Percentiles rank a stretch among this genome's conserved stretches.
These are phyloP conservation scores for Fraxinus velutina DNA, from an alignment of 305 asterid genomes.

Conservation along the genomic window DNA sequence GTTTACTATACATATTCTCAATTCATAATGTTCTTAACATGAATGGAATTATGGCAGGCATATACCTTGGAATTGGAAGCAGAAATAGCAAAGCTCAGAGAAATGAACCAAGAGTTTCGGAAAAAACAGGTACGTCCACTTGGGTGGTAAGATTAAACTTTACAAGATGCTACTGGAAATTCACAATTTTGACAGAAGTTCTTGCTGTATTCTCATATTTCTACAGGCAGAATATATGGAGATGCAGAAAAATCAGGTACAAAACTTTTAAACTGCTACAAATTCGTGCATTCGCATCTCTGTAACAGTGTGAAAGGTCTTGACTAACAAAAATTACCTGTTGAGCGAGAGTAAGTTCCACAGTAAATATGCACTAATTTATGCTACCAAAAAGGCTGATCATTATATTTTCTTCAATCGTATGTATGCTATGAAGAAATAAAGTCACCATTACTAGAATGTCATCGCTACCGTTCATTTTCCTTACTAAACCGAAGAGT, in stretches of 20 bases:
- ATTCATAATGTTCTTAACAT: constrained; percentile 9
- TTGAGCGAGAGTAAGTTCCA: background rate
- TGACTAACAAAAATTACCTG: background rate
- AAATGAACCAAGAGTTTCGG: constrained; percentile 63
- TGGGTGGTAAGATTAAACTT: constrained; percentile 6
- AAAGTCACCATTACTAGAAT: background rate
- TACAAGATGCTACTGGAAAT: background rate
- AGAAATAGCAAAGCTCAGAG: constrained; percentile 77
- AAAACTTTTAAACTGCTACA: background rate
- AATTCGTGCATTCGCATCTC: constrained; percentile 9
- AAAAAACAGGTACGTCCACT: constrained; percentile 58
- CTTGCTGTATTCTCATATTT: background rate
- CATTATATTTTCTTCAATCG: background rate
- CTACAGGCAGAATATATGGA: constrained; percentile 62
- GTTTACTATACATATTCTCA: background rate
- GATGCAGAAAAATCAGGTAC: constrained; percentile 82
- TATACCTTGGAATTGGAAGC: constrained; percentile 89
- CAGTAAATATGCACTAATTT: background rate
- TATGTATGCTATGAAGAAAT: background rate
- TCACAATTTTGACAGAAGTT: constrained; percentile 14
- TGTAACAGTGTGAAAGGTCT: background rate
- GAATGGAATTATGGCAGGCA: constrained; percentile 47
- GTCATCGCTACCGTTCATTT: background rate
- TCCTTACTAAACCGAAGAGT: background rate
- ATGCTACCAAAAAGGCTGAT: background rate